Evolutionary conservation across 1,139 yeast genomes (phyloP).

Genomic region (Kodamaea anthophila): DNA sequence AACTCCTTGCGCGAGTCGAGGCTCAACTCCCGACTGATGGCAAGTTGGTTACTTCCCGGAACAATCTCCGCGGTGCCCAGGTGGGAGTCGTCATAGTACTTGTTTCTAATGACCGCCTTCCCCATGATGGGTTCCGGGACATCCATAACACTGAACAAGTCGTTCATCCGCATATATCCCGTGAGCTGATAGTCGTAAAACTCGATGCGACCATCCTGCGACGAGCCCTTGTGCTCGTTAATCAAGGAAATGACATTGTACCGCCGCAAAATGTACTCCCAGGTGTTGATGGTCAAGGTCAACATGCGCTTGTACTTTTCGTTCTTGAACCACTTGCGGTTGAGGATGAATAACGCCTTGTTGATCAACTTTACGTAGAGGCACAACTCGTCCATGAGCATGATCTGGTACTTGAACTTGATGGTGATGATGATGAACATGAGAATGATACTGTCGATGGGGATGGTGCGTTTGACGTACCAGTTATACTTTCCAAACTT

Average conservation of each 20-base stretch:
- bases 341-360: slow-evolving; percentile 38
- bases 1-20: slow-evolving; percentile 20
- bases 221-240: slow-evolving; percentile 21
- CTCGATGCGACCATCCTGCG: slow-evolving; percentile 19
- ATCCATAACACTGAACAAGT: slow-evolving; percentile 38
- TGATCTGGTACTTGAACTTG: slow-evolving; percentile 43
- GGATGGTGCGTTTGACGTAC: slow-evolving; percentile 55
- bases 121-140: slow-evolving; percentile 34
- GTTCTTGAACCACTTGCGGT: slow-evolving; percentile 42
- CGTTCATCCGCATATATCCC: slow-evolving; percentile 35
- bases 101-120: slow-evolving; percentile 6
- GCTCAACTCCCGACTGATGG: slow-evolving; percentile 9
- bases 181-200: slow-evolving; percentile 38
- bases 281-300: slow-evolving; percentile 35
- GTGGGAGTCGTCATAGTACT: no score
- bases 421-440: slow-evolving; percentile 48
- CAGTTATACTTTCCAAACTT: slow-evolving; percentile 51
- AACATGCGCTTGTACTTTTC: slow-evolving; percentile 44
- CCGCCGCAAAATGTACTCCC: slow-evolving; percentile 39
- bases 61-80: neutral
- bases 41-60: slow-evolving; percentile 9
- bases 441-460: slow-evolving; percentile 53
- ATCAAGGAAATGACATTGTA: slow-evolving; percentile 27
- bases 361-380: slow-evolving; percentile 36
- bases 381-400: slow-evolving; percentile 25